A percentile compares a stretch with the other conserved stretches of the same genome.
Conservation (phyloP, 441 rosid genomes). For the Syzygium malaccense region DNA sequence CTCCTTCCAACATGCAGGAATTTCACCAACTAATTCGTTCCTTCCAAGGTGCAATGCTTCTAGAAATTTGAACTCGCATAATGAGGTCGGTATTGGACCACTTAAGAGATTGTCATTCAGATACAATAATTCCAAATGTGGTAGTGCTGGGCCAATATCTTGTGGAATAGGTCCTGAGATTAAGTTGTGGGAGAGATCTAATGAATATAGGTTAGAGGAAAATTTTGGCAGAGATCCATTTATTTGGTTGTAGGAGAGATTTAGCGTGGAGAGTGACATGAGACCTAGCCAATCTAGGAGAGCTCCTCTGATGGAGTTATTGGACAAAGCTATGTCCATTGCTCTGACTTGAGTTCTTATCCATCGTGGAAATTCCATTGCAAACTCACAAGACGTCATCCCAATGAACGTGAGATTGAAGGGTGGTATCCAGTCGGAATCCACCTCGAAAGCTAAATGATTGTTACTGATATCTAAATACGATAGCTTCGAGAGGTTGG, state of each 20-base stretch:
- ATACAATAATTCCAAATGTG: accelerated
- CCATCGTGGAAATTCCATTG: accelerated
- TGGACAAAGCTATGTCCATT: accelerated
- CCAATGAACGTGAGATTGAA: accelerated
- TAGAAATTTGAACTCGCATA: not conserved
- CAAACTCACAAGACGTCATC: accelerated
- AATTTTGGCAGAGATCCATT: not conserved
- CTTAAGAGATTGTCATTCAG: not conserved
- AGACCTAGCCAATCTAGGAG: not conserved
- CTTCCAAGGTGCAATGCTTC: accelerated
- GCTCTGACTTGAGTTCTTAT: not conserved
- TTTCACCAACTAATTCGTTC: not conserved
- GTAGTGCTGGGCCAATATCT: not conserved
- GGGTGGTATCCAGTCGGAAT: not conserved
- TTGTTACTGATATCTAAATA: not conserved
- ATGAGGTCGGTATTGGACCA: not conserved
- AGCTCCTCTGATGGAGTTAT: accelerated
- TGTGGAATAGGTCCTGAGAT: not conserved
- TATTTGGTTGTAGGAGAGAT: not conserved
- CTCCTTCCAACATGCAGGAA: not conserved
- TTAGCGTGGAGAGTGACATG: not conserved
- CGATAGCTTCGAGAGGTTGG: not conserved
- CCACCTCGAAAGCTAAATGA: not conserved
- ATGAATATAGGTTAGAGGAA: accelerated
- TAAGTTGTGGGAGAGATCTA: not conserved